phyloP scores from a whole-genome alignment of 768 basidiomycete genomes.

The Tulasnella sp. region DNA sequence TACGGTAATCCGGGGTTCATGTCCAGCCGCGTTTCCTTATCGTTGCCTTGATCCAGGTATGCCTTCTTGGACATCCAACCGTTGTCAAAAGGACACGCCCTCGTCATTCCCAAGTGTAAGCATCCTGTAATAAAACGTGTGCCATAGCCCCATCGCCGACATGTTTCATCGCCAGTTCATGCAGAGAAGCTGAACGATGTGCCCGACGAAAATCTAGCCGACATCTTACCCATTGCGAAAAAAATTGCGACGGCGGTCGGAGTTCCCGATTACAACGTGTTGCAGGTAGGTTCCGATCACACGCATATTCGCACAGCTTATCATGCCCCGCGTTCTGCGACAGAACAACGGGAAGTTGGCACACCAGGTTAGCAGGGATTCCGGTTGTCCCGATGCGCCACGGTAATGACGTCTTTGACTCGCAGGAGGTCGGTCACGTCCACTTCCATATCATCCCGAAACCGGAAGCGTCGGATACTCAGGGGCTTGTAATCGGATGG shows the following conservation, averaged over 20 bases:
- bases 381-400: background rate
- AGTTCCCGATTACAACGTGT: conserved; percentile 44
- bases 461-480: conserved; percentile 37
- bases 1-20: conserved; percentile 41
- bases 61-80: conserved; percentile 94
- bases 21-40: background rate
- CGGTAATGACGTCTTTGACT: background rate
- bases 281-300: conserved; percentile 37
- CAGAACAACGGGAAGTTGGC: conserved; percentile 48
- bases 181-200: conserved; percentile 45
- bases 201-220: conserved; percentile 43
- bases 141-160: background rate
- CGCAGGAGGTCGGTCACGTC: conserved; percentile 29
- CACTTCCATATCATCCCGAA: conserved; percentile 33
- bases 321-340: background rate
- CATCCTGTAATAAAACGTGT: background rate
- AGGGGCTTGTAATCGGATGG: conserved; percentile 84
- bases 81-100: conserved; percentile 81
- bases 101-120: conserved; percentile 90
- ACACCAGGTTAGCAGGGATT: conserved; percentile 39
- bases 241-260: conserved; percentile 40
- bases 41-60: conserved; percentile 45
- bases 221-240: conserved; percentile 43
- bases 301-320: background rate
- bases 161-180: conserved; percentile 39